Base-by-base conservation (phyloP, 768 basidiomycete species). In the Xanthoconium stramineum region DNA sequence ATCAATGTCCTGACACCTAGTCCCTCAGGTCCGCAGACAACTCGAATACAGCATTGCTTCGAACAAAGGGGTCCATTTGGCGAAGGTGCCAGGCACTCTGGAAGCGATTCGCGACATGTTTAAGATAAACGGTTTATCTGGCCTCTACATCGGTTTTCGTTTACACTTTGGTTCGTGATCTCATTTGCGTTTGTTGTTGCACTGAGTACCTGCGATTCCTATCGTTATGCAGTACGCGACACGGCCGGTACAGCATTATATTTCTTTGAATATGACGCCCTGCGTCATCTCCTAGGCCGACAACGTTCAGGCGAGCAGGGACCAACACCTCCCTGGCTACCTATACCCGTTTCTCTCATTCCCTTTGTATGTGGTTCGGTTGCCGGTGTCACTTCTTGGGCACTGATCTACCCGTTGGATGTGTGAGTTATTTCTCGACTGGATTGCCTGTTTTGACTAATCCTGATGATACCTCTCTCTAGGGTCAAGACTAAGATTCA, bases 401-500 rank as follows among this genome's bases (percentile, higher is more conserved):
- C 89, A 45, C 70, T 91, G 32, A 95, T 98, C 56, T 98, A 98
- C 78, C 94, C 94, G 13, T 80, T 96, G 50, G 94, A 96, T 69
- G 94, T 96, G 89, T 90, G 75, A 72, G 85, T 73, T 20, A 32
- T 30, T 45, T n/a, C 50, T 44, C 24, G 29, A 17, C 20, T n/a
- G 10, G 9, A 19, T 37, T 24, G 13, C 35, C n/a, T 28, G 29
- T 24, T 0, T 15, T 42, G 15, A 46, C 17, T 29, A 8, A 33
- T 9, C 47, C 38, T 33, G 36, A 42, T 44, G 45, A 59, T 54
- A 52, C 39, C 55, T 61, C 45, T 59, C 33, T 59, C 19, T 60
- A 91, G 89, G 42, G 89, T 94, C 44, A 93, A 96, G 80, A 98
- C 95, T 0, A 96, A 95, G 74, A 80, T 95, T n/a, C 95, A 98